A percentile compares a stretch with the other conserved stretches of the same genome.
phyloP scores from a whole-genome alignment of 768 basidiomycete species.

The Hygrocybe coccinea region DNA sequence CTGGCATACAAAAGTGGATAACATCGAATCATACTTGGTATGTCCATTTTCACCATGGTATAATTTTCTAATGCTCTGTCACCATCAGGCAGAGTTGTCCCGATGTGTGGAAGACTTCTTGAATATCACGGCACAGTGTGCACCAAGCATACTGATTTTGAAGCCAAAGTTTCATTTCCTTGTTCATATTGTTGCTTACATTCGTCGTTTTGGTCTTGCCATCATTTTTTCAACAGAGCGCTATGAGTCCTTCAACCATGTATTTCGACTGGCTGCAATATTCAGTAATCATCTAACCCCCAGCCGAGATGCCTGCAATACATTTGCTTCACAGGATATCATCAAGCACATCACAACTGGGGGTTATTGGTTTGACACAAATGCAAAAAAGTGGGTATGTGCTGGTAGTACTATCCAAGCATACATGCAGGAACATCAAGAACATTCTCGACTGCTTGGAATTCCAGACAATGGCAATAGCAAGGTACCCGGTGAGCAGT shows the following conservation, averaged over 20 bases:
- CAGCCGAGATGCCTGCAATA: constrained; percentile 31
- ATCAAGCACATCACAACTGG: constrained; percentile 32
- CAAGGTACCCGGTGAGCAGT: background rate
- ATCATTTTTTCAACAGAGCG: constrained; percentile 34
- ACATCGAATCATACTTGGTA: constrained; percentile 23
- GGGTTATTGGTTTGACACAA: constrained; percentile 25
- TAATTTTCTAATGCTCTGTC: background rate
- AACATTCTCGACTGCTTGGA: background rate
- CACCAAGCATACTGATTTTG: constrained; percentile 20
- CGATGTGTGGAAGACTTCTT: constrained; percentile 20
- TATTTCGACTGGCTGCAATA: constrained; percentile 35
- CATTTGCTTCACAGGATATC: constrained; percentile 24
- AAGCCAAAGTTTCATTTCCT: constrained; percentile 35
- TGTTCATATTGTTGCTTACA: constrained; percentile 25
- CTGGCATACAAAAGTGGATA: constrained; percentile 27
- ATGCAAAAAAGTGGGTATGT: background rate
- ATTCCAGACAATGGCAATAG: background rate
- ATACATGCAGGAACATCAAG: background rate
- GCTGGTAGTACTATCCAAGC: background rate
- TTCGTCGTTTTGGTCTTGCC: constrained; percentile 31
- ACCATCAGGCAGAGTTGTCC: constrained; percentile 11
- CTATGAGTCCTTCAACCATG: constrained; percentile 37
- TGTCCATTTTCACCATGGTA: background rate
- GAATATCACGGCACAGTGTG: constrained; percentile 15
- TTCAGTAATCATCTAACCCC: constrained; percentile 34